A percentile compares a stretch with the other conserved stretches of the same genome.
These are phyloP conservation scores for Zalaria sp. DNA, from an alignment of 2,329 filamentous ascomycete species.

Conservation along the genomic window DNA sequence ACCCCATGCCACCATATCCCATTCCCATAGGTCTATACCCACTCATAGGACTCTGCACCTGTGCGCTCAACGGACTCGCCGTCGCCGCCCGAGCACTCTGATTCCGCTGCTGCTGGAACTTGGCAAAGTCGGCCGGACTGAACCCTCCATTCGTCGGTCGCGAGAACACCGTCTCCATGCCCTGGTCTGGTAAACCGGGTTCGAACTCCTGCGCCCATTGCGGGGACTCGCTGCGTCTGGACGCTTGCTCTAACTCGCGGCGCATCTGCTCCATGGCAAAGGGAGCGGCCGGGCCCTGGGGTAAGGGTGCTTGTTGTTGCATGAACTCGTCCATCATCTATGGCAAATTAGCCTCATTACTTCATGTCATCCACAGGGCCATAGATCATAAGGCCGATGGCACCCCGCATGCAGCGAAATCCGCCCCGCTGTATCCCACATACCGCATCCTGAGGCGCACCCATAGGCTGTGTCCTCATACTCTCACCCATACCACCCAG, in stretches of 20 bases:
- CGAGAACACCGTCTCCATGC: constrained; percentile 60
- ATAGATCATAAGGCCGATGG: too few species aligned
- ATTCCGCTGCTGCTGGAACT: constrained; percentile 53
- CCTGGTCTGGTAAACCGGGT: constrained; percentile 42
- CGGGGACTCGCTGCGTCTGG: constrained; percentile 39
- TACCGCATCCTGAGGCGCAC: constrained; percentile 61
- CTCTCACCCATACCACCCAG: constrained; percentile 58
- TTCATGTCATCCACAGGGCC: too few species aligned
- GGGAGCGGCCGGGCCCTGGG: constrained; percentile 39
- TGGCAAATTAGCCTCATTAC: too few species aligned
- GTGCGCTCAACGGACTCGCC: constrained; percentile 4
- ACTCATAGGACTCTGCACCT: constrained; percentile 26
- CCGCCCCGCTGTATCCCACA: not conserved
- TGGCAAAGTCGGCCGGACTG: constrained; percentile 71
- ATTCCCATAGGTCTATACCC: constrained; percentile 45
- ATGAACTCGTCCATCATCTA: constrained; percentile 92
- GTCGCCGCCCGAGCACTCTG: constrained; percentile 2
- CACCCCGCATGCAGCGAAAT: not conserved
- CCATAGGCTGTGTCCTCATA: constrained; percentile 59
- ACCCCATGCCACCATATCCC: constrained; percentile 42
- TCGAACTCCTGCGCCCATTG: constrained; percentile 53
- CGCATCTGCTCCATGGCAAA: constrained; percentile 56
- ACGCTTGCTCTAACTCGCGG: constrained; percentile 43
- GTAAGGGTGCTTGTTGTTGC: constrained; percentile 56
- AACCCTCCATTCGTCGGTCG: constrained; percentile 41